Conservation (phyloP, 495 filamentous ascomycete genomes). For the Rhypophila decipiens region DNA sequence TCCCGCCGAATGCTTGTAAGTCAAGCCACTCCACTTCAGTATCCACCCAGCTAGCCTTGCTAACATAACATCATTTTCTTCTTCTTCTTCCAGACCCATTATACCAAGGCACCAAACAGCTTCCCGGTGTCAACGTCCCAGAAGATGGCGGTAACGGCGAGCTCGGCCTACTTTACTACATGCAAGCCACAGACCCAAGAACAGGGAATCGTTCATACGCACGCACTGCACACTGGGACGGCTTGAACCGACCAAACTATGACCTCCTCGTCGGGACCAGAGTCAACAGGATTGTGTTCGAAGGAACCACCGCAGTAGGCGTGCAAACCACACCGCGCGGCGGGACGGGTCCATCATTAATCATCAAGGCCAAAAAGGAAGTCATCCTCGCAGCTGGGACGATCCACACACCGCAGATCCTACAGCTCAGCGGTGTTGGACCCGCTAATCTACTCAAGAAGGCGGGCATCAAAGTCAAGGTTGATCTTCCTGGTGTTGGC, state of each 20-base stretch:
- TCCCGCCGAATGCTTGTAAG: no score
- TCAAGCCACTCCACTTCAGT: no score
- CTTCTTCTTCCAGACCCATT: no score
- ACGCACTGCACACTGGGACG: background rate
- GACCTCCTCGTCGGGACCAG: background rate
- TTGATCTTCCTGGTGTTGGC: background rate
- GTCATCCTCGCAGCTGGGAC: background rate
- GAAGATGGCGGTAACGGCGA: no score
- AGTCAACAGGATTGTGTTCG: background rate
- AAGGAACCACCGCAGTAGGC: background rate
- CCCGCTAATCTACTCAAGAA: background rate
- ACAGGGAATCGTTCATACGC: no score
- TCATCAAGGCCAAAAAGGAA: background rate
- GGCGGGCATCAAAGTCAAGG: background rate
- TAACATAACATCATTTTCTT: no score
- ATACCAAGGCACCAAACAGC: no score
- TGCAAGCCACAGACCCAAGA: no score
- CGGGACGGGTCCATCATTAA: background rate
- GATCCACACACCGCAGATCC: background rate
- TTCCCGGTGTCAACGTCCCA: no score
- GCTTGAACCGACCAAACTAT: background rate
- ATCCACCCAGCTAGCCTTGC: no score
- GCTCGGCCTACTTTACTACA: no score
- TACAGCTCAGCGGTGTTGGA: no score
- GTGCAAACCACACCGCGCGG: background rate